A percentile compares a stretch with the other conserved stretches of the same genome.
These are phyloP conservation scores for Ascochyta clinopodiicola DNA, from an alignment of 2,329 filamentous ascomycete genomes.

Conservation along the genomic window DNA sequence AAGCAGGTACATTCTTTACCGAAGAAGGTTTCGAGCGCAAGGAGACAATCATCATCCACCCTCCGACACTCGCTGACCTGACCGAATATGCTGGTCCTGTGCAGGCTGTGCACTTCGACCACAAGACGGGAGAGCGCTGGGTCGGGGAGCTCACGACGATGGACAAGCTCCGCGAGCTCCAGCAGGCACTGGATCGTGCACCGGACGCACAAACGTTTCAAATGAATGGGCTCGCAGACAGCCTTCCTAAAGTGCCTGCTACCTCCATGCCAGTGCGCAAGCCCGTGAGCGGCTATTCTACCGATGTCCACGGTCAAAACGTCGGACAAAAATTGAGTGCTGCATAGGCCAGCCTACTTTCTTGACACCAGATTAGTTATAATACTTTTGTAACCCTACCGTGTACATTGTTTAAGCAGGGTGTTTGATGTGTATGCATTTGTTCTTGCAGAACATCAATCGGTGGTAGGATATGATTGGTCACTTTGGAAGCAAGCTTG, in stretches of 20 bases:
- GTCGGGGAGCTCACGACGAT: conserved; percentile 31
- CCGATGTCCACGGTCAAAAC: background rate
- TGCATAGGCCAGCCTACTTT: background rate
- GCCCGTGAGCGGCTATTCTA: conserved; percentile 12
- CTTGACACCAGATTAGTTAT: background rate
- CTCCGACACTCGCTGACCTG: conserved; percentile 50
- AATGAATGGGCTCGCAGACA: conserved; percentile 19
- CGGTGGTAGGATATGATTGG: conserved; percentile 1
- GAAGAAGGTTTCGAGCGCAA: conserved; percentile 51
- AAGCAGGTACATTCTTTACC: conserved; percentile 48
- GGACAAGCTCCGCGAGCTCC: conserved; percentile 23
- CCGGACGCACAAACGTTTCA: conserved; percentile 12
- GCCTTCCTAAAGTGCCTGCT: conserved; percentile 16
- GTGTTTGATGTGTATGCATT: background rate
- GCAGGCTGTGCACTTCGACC: conserved; percentile 39
- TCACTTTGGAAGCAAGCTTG: conserved; percentile 7
- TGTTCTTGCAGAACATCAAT: background rate
- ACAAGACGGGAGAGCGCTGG: conserved; percentile 37
- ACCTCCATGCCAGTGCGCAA: conserved; percentile 22
- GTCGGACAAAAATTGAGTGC: background rate
- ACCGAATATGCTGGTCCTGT: conserved; percentile 35
- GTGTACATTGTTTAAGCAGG: background rate
- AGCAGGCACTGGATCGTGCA: conserved; percentile 10
- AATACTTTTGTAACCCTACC: background rate
- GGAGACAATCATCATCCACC: conserved; percentile 56